Evolutionary conservation across 2,329 filamentous ascomycete genomes (phyloP).

Genomic region (Aspergillus sclerotialis): DNA sequence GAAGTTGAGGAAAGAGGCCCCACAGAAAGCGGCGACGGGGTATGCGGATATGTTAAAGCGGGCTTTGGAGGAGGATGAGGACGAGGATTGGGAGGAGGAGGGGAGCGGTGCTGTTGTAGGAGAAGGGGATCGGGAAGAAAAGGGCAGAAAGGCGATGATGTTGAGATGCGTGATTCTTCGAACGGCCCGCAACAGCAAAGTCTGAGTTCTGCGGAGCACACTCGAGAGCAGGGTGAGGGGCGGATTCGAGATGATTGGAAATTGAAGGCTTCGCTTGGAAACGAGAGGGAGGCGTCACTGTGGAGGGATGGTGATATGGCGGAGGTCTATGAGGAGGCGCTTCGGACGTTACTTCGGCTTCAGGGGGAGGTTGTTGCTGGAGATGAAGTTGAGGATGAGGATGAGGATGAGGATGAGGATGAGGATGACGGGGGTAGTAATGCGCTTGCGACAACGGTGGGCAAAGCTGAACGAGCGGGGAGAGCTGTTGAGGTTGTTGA

Average conservation of each 20-base stretch:
- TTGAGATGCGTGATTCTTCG: conserved; percentile 12
- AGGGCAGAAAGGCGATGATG: conserved; percentile 4
- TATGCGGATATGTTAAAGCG: conserved; percentile 30
- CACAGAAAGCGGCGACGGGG: conserved; percentile 31
- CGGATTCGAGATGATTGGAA: conserved; percentile 15
- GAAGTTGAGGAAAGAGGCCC: conserved; percentile 39
- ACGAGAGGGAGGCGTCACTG: conserved; percentile 26
- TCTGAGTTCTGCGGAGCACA: too few relatives aligned
- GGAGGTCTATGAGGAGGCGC: conserved; percentile 34
- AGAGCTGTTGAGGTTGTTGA: conserved; percentile 42
- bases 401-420: conserved; percentile 15
- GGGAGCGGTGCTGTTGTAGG: conserved; percentile 34
- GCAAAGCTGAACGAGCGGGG: conserved; percentile 40
- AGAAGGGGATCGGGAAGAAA: conserved; percentile 2
- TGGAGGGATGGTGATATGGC: conserved; percentile 37
- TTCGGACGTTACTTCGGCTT: conserved; percentile 31
- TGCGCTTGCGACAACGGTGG: conserved; percentile 39
- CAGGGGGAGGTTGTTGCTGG: conserved; percentile 27
- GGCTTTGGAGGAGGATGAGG: conserved; percentile 33
- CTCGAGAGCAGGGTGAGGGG: too few relatives aligned
- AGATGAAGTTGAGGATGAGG: conserved; percentile 10
- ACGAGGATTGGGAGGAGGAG: conserved; percentile 57
- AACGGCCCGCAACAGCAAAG: too few relatives aligned
- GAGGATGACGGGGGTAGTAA: conserved; percentile 21
- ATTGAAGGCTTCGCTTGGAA: conserved; percentile 26